Conservation (phyloP, 2,329 filamentous ascomycete genomes). For the Teratosphaeria pseudoeucalypti region DNA sequence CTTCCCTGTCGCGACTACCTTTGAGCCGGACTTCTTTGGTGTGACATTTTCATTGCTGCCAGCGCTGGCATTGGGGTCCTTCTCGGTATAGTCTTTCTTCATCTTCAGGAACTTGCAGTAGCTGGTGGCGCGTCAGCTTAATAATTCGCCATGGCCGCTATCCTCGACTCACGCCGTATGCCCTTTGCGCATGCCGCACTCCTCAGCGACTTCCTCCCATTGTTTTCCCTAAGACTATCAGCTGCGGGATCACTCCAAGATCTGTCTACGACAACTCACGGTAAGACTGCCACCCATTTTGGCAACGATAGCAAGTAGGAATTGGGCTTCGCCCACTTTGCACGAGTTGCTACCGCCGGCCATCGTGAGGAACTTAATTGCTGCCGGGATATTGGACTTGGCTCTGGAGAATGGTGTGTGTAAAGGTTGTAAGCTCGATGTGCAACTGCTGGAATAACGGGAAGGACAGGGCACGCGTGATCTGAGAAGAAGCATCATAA, state of each 20-base stretch:
- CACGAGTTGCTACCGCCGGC: neutral
- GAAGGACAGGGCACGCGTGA: neutral
- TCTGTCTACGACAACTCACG: neutral
- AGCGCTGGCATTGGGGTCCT: neutral
- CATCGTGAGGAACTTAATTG: neutral
- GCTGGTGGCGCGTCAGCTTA: neutral
- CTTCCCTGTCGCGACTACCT: neutral
- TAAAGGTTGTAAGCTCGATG: neutral
- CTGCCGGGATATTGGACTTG: neutral
- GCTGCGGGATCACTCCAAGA: neutral
- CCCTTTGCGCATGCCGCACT: neutral
- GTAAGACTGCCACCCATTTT: neutral
- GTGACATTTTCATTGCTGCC: neutral
- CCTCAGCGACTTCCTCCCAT: neutral
- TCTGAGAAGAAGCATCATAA: neutral
- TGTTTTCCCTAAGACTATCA: neutral
- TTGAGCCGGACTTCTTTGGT: neutral
- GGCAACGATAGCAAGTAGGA: neutral
- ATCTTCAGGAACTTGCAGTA: neutral
- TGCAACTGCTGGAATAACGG: neutral
- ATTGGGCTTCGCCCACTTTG: neutral
- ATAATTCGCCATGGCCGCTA: neutral
- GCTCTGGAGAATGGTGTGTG: neutral
- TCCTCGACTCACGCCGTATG: neutral
- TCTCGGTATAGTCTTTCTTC: neutral